Evolutionary conservation across 306 rosid genomes (phyloP), one percentile per base, ranked within the genome.

Genomic region (Aeschynomene evenia): DNA sequence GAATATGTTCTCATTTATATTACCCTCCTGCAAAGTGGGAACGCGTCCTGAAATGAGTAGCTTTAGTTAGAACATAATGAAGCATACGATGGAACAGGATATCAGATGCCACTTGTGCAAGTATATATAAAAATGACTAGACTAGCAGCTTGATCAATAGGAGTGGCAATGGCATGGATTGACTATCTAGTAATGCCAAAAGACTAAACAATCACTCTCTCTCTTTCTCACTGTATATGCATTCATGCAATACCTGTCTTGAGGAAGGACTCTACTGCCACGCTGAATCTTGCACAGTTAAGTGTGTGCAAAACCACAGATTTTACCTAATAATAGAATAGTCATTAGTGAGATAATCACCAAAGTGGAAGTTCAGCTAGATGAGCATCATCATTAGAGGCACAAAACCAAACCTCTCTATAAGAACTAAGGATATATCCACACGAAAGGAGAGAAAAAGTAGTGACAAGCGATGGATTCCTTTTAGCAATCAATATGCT

Each of bases 291-390:
- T 51, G 92, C 96, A 11, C 81, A 75, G 81, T 94, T 94, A 77
- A 94, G 80, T n/a, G 99, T 94, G 66, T 89, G 96, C 89, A 94
- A 75, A 75, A 94, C 99, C 14, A 94, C 99, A 55, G 96, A 88
- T 77, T 82, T 94, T 59, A 94, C 97, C 99, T 94, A 71, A 76
- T 19, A 72, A 62, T 63, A 71, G 49, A 75, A 61, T 52, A 51
- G 58, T 46, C 46, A 39, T 77, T 66, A 80, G 66, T 62, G 61
- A 66, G 43, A 77, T 16, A 62, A 68, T 22, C 51, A 60, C 48
- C 14, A 21, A 13, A 56, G 31, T 33, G 57, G 67, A 63, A 51
- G 53, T 36, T 46, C 67, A 68, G 67, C 13, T 57, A 71, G 66
- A 76, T 28, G 26, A n/a, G 13, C 63, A 63, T 40, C 33, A 45